Conservation (phyloP, 2,329 filamentous ascomycete genomes). For the Venturia carpophila region DNA sequence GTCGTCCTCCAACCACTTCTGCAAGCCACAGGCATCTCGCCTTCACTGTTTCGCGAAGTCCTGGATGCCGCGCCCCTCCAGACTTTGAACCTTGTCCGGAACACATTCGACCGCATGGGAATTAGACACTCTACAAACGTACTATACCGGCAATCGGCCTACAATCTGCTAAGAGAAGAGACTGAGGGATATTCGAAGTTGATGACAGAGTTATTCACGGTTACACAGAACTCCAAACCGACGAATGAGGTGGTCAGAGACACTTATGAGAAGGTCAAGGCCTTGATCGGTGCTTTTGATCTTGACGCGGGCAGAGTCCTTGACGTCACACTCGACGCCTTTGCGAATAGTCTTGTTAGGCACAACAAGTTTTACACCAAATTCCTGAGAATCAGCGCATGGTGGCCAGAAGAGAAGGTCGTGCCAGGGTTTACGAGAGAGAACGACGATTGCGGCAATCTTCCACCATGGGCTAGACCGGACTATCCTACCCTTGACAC, state of each 20-base stretch:
- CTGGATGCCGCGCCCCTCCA: conserved; percentile 74
- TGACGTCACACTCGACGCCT: conserved; percentile 91
- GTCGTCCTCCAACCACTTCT: conserved; percentile 40
- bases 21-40: conserved; percentile 62
- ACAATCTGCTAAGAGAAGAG: conserved; percentile 91
- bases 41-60: conserved; percentile 65
- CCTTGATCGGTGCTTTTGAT: conserved; percentile 92
- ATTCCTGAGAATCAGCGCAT: conserved; percentile 81
- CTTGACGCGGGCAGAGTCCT: conserved; percentile 90
- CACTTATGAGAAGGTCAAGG: conserved; percentile 87
- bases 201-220: conserved; percentile 90
- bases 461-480: conserved; percentile 83
- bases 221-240: conserved; percentile 65
- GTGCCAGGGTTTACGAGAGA: conserved; percentile 38
- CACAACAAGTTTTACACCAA: conserved; percentile 93
- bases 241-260: conserved; percentile 69
- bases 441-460: conserved; percentile 46
- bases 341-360: conserved; percentile 86
- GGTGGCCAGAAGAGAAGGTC: conserved; percentile 75
- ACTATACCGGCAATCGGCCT: conserved; percentile 92
- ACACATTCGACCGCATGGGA: conserved; percentile 74
- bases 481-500: conserved; percentile 32
- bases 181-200: conserved; percentile 96
- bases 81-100: conserved; percentile 69
- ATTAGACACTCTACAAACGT: conserved; percentile 89